Evolutionary conservation across 768 basidiomycete species (phyloP), one percentile per base, ranked within the genome.

Genomic region (Lactifluus rugatus): DNA sequence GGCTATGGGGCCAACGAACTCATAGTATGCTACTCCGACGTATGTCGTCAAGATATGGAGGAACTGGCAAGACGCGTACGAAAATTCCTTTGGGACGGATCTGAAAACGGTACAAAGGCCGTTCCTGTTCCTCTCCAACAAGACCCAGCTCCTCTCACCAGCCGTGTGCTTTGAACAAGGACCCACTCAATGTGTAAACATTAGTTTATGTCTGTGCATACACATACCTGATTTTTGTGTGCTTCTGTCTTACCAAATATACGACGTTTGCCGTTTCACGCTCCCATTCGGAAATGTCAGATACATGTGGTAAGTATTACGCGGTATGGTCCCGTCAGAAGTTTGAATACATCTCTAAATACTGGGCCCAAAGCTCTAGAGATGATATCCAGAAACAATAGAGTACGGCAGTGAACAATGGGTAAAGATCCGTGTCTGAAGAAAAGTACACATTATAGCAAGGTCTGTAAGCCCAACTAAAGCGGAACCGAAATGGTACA

Each of bases 31-130:
- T 64, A 64, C 21, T 64, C 63, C 16, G 61, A 64, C 14, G 60
- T 48, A 14, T 48, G 23, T 25, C 61, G 56, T 21, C 48, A 48
- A 41, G 63, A 62, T 44, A 62, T 64, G 49, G 63, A 64, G 39
- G 60, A 58, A n/a, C 46, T 64, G 1, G 63, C 61, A 5, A 49
- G 19, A 11, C 50, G 36, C 5, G 57, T 34, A 9, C 53, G 26
- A 45, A 50, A 62, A 36, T 51, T 64, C 44, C 52, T 64, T 25
- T 64, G 63, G 63, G 63, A 64, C 36, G 63, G 63, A n/a, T 62
- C 61, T 5, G 26, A 41, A 8, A 52, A 54, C 5, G 63, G 63
- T 17, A 54, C 42, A 10, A 36, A 14, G 2, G 36, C 52, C 11
- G 61, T 64, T n/a, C 63, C 63, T 36, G 21, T 52, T 2, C 59